Evolutionary conservation across 2,329 filamentous ascomycete genomes (phyloP), one percentile per base, ranked within the genome.

Genomic region (Cordyceps javanica): DNA sequence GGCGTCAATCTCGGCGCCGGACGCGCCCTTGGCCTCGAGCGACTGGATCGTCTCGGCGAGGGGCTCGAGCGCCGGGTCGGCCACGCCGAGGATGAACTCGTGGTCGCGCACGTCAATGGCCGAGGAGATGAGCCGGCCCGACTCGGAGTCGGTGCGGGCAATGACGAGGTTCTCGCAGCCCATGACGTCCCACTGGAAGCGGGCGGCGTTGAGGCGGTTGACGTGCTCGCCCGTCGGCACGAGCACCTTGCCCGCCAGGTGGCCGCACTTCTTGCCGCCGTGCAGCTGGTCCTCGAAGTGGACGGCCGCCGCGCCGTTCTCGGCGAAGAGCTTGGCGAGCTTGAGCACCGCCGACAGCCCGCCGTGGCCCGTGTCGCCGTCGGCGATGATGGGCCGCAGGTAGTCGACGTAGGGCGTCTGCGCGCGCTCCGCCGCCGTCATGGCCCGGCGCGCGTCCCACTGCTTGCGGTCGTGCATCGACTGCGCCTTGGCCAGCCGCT

Each of bases 181-280:
- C 93, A 99, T 97, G 65, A 97, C 81, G 68, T 99, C 94, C 93
- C 93, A 99, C 69, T 99, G 94, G 76, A 96, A 97, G 60, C 94
- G 87, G 3, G 93, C 87, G 2, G 94, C 92, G 21, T 91, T 87
- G 5, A 99, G 84, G 28, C 94, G 87, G 76, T 96, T 97, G 78
- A 97, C 96, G 76, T 99, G 94, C 71, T 97, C 94, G 60, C 91
- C 89, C 0, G 92, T 85, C 0, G 94, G 93, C 3, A 97, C 94
- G 9, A 99, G 79, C 2, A 97, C 94, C 72, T 97, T 99, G 64
- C 94, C 94, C 1, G 94, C 94, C 60, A 97, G 77, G 74, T 99
- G 94, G 16, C 94, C 94, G 69, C 94, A 99, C 75, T 97, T 99
- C 80, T 99, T 99, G 60, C 94, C 94, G 44, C 94, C 94, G 69